Percentiles rank a stretch among this genome's conserved stretches.
These are phyloP conservation scores for Ogataea salicorniae DNA, from an alignment of 805 yeast species.

Conservation along the genomic window DNA sequence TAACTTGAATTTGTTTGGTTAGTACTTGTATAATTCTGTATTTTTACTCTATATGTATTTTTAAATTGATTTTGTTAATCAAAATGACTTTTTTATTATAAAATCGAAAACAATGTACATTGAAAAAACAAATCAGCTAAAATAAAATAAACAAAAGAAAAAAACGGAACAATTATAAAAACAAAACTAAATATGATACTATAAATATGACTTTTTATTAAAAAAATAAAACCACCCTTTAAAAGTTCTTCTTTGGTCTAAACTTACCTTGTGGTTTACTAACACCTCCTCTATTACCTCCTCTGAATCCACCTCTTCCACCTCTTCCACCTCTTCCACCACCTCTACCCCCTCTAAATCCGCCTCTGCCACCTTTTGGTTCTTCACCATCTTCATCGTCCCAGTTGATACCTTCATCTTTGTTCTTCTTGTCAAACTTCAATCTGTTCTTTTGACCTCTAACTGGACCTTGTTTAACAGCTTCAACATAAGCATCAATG, in stretches of 20 bases:
- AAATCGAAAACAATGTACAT: no score
- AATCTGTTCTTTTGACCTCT: conserved; percentile 90
- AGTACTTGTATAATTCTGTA: not conserved
- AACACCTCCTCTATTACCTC: conserved; percentile 14
- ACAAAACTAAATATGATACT: not conserved
- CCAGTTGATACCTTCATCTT: conserved; percentile 50
- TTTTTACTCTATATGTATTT: not conserved
- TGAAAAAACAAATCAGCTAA: no score
- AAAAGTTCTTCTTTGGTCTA: conserved; percentile 57
- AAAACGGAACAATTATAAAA: not conserved
- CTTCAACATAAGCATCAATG: conserved; percentile 88
- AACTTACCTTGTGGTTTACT: conserved; percentile 41
- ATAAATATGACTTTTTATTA: not conserved
- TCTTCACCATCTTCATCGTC: conserved; percentile 32
- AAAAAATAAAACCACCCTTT: conserved; percentile 7
- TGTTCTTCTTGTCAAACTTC: conserved; percentile 59
- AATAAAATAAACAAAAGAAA: no score
- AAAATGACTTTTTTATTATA: no score
- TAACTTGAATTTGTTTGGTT: conserved; percentile 17
- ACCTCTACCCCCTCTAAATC: not conserved
- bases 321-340: conserved; percentile 6
- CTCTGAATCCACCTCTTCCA: conserved; percentile 1
- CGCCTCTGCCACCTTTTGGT: not conserved
- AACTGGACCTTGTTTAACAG: conserved; percentile 87
- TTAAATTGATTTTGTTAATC: not conserved